phyloP scores from a whole-genome alignment of 495 filamentous ascomycete genomes.

The Lichenothelia convexa region DNA sequence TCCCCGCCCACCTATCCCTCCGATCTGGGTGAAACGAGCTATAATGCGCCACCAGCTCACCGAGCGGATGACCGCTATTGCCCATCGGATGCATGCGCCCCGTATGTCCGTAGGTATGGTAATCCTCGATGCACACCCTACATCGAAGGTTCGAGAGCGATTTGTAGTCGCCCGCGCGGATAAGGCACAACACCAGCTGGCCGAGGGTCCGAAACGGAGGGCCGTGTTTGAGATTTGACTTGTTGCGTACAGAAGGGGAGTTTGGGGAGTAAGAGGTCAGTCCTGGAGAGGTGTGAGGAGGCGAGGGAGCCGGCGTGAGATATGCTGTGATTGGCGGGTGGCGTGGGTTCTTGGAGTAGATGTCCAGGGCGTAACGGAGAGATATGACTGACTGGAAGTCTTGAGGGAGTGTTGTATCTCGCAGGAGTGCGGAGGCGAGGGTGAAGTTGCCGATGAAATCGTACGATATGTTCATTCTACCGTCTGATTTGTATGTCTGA shows the following conservation, averaged over 20 bases:
- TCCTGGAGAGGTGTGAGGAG: too few species aligned
- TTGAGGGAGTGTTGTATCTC: conserved; percentile 1
- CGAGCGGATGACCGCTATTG: not conserved
- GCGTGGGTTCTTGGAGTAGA: too few species aligned
- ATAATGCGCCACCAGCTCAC: conserved; percentile 6
- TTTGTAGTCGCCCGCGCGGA: conserved; percentile 6
- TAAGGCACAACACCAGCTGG: conserved; percentile 4
- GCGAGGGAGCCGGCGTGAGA: too few species aligned
- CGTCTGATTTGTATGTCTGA: too few species aligned
- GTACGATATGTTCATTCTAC: not conserved
- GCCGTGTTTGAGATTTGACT: not conserved
- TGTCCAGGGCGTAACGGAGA: conserved; percentile 5
- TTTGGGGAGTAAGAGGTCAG: too few species aligned
- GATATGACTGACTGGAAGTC: conserved; percentile 2
- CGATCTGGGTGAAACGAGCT: not conserved
- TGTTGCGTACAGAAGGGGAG: not conserved
- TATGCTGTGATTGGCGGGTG: too few species aligned
- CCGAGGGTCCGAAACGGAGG: not conserved
- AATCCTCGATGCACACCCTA: not conserved
- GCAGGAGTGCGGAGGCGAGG: conserved; percentile 2
- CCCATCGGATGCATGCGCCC: too few species aligned
- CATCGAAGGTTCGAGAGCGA: conserved; percentile 4
- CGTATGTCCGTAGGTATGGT: not conserved
- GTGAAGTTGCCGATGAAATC: conserved; percentile 7
- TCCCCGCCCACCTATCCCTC: conserved; percentile 1